Evolutionary conservation across 2,329 filamentous ascomycete genomes (phyloP).

Genomic region (Blastomyces silverae): DNA sequence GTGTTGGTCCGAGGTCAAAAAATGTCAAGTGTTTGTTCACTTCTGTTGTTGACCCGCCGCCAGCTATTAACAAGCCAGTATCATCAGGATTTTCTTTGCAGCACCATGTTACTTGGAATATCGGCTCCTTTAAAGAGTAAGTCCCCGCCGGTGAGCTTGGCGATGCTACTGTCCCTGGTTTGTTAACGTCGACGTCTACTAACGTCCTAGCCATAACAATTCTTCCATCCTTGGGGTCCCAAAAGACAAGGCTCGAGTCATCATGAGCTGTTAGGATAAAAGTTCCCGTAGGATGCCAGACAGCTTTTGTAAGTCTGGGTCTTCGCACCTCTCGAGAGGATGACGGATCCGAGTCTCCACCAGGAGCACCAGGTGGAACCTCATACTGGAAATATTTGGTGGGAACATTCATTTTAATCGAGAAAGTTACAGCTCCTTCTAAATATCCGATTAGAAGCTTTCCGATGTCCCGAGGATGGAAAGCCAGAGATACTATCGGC

Average conservation of each 20-base stretch:
- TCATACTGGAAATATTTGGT: slow-evolving; percentile 77
- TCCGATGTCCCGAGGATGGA: slow-evolving; percentile 89
- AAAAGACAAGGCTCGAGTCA: slow-evolving; percentile 85
- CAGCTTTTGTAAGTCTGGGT: slow-evolving; percentile 70
- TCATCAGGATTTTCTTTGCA: slow-evolving; percentile 91
- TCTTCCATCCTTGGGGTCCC: slow-evolving; percentile 85
- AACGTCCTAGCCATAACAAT: slow-evolving; percentile 77
- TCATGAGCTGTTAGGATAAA: slow-evolving; percentile 83
- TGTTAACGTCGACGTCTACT: slow-evolving; percentile 65
- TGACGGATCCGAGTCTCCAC: slow-evolving; percentile 62
- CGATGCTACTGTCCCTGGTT: slow-evolving; percentile 45
- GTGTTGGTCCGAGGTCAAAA: slow-evolving; percentile 80
- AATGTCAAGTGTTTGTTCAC: slow-evolving; percentile 74
- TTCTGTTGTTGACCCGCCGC: slow-evolving; percentile 63
- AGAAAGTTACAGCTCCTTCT: slow-evolving; percentile 81
- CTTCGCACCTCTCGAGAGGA: slow-evolving; percentile 57
- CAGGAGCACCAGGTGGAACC: slow-evolving; percentile 72
- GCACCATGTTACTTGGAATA: slow-evolving; percentile 80
- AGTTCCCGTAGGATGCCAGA: slow-evolving; percentile 93
- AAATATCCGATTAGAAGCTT: slow-evolving; percentile 86
- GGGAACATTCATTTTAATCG: slow-evolving; percentile 82
- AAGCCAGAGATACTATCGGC: slow-evolving; percentile 66
- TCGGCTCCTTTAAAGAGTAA: slow-evolving; percentile 62
- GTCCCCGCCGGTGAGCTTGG: slow-evolving; percentile 42
- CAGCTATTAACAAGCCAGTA: slow-evolving; percentile 78